phyloP scores from a whole-genome alignment of 2,329 filamentous ascomycete genomes.

The Cercospora brassicicola region DNA sequence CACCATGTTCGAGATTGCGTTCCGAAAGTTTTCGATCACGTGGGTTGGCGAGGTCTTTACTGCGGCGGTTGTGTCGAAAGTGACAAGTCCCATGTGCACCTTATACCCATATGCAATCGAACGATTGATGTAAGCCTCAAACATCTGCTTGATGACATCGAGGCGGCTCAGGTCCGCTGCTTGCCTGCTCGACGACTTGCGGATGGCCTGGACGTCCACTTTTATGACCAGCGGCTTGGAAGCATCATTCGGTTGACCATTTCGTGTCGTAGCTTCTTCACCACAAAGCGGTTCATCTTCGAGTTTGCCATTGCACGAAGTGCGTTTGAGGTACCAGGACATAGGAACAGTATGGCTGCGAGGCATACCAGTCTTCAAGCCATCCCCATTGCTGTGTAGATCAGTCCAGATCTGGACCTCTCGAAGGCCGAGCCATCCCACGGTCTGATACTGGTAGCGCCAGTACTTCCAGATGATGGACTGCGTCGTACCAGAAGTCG shows the following conservation, averaged over 20 bases:
- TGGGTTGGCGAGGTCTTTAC: slow-evolving; percentile 37
- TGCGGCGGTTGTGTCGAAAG: slow-evolving; percentile 34
- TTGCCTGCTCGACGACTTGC: neutral
- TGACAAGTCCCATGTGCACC: slow-evolving; percentile 41
- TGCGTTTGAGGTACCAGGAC: slow-evolving; percentile 21
- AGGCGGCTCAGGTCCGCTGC: slow-evolving; percentile 28
- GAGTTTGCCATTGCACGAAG: slow-evolving; percentile 28
- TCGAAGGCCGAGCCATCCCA: neutral
- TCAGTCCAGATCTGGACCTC: slow-evolving; percentile 18
- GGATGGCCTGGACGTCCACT: slow-evolving; percentile 10
- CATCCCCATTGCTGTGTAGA: slow-evolving; percentile 22
- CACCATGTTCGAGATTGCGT: slow-evolving; percentile 36
- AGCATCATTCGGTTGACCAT: neutral
- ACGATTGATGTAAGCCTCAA: slow-evolving; percentile 42
- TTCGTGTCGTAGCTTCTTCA: neutral
- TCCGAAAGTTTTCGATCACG: slow-evolving; percentile 42
- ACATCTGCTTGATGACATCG: slow-evolving; percentile 43
- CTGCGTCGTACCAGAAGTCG: slow-evolving; percentile 12
- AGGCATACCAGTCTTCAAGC: neutral
- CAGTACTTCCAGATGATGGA: slow-evolving; percentile 33
- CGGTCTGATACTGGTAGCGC: slow-evolving; percentile 19
- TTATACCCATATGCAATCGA: slow-evolving; percentile 42
- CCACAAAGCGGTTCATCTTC: slow-evolving; percentile 24
- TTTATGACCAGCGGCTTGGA: slow-evolving; percentile 29
- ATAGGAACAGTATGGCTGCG: neutral